These are phyloP conservation scores for Entomortierella chlamydospora DNA, from an alignment of 192 early-diverging fungal genomes.

Conservation along the genomic window DNA sequence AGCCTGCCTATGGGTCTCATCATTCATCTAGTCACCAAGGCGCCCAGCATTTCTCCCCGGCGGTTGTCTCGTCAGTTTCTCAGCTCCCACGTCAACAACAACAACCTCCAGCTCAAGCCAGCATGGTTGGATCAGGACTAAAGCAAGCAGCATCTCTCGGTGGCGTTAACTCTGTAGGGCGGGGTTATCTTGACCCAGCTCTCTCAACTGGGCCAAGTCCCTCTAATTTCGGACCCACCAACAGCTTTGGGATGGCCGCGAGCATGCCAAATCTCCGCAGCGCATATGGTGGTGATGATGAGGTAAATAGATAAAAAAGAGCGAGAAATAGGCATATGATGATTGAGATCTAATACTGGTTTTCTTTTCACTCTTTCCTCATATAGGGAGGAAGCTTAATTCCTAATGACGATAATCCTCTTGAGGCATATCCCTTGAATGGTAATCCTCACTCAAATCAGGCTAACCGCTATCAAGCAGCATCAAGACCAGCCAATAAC, in stretches of 20 bases:
- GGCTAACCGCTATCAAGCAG: slow-evolving; percentile 31
- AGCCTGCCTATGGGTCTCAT: slow-evolving; percentile 27
- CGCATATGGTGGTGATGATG: slow-evolving; percentile 43
- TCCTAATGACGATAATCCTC: slow-evolving; percentile 22
- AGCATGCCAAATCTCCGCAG: slow-evolving; percentile 29
- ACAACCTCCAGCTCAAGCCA: slow-evolving; percentile 26
- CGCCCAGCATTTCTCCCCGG: slow-evolving; percentile 36
- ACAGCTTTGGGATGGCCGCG: slow-evolving; percentile 34
- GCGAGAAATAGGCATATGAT: neutral
- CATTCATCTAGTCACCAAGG: slow-evolving; percentile 41
- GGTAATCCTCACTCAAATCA: slow-evolving; percentile 28
- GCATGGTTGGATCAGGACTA: slow-evolving; percentile 31
- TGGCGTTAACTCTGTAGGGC: slow-evolving; percentile 21
- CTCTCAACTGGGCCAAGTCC: slow-evolving; percentile 25
- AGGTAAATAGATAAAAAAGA: slow-evolving; percentile 15
- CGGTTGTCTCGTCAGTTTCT: slow-evolving; percentile 39
- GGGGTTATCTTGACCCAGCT: slow-evolving; percentile 28
- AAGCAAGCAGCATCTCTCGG: slow-evolving; percentile 36
- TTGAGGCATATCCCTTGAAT: slow-evolving; percentile 32
- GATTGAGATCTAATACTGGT: neutral
- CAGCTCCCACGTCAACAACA: slow-evolving; percentile 49
- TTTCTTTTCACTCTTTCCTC: neutral
- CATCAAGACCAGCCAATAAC: slow-evolving; percentile 23
- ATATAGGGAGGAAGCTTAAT: slow-evolving; percentile 37
- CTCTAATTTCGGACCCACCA: slow-evolving; percentile 25